Percentiles rank a stretch among this genome's conserved stretches.
Conservation (phyloP, 2,329 filamentous ascomycete genomes). For the Calonectria montana region DNA sequence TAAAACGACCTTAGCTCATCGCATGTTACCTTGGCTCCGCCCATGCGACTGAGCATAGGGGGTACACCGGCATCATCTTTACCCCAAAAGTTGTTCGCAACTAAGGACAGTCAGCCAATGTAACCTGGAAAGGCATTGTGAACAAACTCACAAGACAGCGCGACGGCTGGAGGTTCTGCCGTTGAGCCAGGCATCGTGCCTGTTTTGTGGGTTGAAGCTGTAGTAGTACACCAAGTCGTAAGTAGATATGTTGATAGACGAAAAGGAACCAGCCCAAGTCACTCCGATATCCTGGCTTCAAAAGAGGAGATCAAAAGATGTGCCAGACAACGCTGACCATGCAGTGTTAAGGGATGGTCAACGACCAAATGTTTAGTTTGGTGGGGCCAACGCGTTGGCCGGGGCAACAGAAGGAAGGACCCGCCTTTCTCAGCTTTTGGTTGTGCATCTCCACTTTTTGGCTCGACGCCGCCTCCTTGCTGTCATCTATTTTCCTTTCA, state of each 20-base stretch:
- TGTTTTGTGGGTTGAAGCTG: conserved; percentile 15
- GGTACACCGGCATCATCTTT: conserved; percentile 97
- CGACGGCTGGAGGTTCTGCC: conserved; percentile 72
- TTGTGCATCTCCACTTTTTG: background rate
- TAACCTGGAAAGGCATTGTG: background rate
- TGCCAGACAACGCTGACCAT: conserved; percentile 24
- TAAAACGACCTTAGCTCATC: conserved; percentile 97
- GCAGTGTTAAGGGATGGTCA: conserved; percentile 28
- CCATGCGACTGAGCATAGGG: conserved; percentile 94
- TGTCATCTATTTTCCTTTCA: background rate
- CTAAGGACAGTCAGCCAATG: conserved; percentile 54
- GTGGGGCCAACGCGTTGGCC: conserved; percentile 31
- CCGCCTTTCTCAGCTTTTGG: background rate
- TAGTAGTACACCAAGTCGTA: conserved; percentile 5
- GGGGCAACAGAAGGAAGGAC: conserved; percentile 23
- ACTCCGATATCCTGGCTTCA: conserved; percentile 30
- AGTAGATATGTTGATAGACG: background rate
- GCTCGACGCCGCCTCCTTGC: background rate
- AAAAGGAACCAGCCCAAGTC: conserved; percentile 38
- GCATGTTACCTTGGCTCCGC: conserved; percentile 90
- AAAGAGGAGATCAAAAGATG: conserved; percentile 29
- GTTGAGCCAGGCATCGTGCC: conserved; percentile 69
- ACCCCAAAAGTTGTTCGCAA: conserved; percentile 99
- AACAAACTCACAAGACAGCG: conserved; percentile 70
- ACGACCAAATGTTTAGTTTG: conserved; percentile 38